Evolutionary conservation across 2,329 filamentous ascomycete species (phyloP).

Genomic region (Venturia pyrina): DNA sequence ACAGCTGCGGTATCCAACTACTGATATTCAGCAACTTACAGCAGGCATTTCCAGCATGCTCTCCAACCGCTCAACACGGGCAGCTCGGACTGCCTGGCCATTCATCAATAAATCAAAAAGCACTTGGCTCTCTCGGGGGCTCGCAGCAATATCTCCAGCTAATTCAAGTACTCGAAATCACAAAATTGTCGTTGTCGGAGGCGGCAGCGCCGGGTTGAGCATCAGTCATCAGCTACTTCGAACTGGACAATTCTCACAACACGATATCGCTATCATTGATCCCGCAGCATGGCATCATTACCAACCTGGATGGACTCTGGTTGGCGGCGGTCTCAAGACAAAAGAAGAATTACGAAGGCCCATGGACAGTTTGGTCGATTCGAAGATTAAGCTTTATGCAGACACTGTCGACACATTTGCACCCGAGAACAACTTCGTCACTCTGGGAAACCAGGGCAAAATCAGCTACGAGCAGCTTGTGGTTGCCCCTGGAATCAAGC

Average conservation of each 20-base stretch:
- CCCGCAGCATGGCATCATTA: conserved; percentile 56
- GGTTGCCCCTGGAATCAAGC: conserved; percentile 40
- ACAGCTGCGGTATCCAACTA: background rate
- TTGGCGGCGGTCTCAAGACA: conserved; percentile 55
- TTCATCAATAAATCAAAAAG: background rate
- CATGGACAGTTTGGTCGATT: conserved; percentile 42
- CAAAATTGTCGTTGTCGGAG: conserved; percentile 58
- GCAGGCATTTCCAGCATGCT: background rate
- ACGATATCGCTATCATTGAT: conserved; percentile 57
- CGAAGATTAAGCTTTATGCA: conserved; percentile 53
- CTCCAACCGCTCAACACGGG: background rate
- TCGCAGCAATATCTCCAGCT: conserved; percentile 16
- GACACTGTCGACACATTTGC: conserved; percentile 40
- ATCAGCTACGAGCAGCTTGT: conserved; percentile 55
- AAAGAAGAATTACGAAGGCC: conserved; percentile 48
- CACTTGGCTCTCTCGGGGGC: background rate
- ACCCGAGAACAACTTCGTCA: conserved; percentile 48
- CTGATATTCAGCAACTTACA: background rate
- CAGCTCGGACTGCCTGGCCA: background rate
- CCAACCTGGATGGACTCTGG: conserved; percentile 60
- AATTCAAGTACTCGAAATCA: conserved; percentile 36
- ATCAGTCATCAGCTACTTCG: conserved; percentile 59
- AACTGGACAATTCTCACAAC: conserved; percentile 43
- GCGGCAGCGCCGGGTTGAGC: conserved; percentile 54
- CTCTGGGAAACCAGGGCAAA: conserved; percentile 44